Conservation (phyloP, 306 rosid species). For the Acmispon strigosus region DNA sequence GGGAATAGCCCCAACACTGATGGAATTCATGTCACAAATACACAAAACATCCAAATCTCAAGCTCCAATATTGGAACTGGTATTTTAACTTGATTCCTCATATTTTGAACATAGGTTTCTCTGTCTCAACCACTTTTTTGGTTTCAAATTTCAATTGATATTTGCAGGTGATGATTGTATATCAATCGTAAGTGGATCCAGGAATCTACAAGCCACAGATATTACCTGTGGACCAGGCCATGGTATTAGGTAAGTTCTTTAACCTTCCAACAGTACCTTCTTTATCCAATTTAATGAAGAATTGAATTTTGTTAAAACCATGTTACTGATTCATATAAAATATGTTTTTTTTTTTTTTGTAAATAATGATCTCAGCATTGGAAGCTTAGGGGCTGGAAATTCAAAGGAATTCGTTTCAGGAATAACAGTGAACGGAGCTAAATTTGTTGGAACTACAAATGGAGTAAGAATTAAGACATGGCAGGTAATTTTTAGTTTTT, state of each 20-base stretch:
- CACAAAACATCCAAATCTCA: conserved; percentile 45
- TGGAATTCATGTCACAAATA: conserved; percentile 58
- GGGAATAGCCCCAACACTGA: conserved; percentile 68
- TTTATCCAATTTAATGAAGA: no score
- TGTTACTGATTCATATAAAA: no score
- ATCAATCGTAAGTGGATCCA: conserved; percentile 64
- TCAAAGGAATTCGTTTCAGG: conserved; percentile 49
- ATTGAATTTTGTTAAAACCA: no score
- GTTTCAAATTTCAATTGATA: background rate
- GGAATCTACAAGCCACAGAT: conserved; percentile 38
- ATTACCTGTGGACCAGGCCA: conserved; percentile 93
- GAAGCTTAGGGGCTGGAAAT: conserved; percentile 59
- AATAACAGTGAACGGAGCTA: conserved; percentile 47
- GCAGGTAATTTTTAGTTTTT: conserved; percentile 40
- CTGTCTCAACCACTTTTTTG: no score
- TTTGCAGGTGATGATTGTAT: conserved; percentile 79
- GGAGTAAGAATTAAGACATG: conserved; percentile 87
- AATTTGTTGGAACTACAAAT: conserved; percentile 53
- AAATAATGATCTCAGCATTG: conserved; percentile 41
- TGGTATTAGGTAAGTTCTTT: conserved; percentile 57
- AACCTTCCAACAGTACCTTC: no score
- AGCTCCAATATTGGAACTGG: conserved; percentile 52
- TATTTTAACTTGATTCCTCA: background rate
- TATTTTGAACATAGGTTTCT: background rate
- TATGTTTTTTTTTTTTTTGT: no score